phyloP scores from a whole-genome alignment of 768 basidiomycete genomes.

The Mycena amicta region DNA sequence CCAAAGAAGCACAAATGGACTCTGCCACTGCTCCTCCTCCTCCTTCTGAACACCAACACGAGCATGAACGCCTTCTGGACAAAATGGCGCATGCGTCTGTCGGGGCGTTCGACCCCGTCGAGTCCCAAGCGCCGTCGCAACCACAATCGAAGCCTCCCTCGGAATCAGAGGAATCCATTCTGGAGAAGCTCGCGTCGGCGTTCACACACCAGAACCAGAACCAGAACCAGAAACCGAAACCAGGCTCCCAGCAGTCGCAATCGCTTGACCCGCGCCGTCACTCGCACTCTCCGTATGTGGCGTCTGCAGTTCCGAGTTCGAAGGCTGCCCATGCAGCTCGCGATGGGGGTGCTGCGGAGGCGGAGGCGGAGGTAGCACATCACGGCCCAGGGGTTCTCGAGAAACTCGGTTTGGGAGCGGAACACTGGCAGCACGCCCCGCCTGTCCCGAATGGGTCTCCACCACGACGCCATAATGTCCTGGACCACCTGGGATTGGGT shows the following conservation, averaged over 20 bases:
- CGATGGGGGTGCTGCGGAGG: not conserved
- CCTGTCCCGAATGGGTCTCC: not conserved
- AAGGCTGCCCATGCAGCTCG: not conserved
- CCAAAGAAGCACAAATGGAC: not conserved
- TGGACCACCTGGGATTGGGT: not conserved
- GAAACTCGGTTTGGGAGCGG: not conserved
- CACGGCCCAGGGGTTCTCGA: not conserved
- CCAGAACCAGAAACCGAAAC: not conserved
- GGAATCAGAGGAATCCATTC: not conserved
- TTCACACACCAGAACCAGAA: not conserved
- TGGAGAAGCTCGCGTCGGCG: not conserved
- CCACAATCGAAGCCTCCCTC: not conserved
- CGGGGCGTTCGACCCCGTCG: not conserved
- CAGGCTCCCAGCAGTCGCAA: not conserved
- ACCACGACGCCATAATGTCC: not conserved
- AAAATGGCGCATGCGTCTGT: not conserved
- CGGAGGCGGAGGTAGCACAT: not conserved
- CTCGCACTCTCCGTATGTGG: not conserved
- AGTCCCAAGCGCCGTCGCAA: not conserved
- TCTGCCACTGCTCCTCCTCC: not conserved
- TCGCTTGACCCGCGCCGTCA: not conserved
- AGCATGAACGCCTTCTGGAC: not conserved
- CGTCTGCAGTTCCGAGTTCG: not conserved
- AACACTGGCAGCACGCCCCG: not conserved
- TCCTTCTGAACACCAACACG: not conserved